Percentiles rank a stretch among this genome's conserved stretches.
Conservation (phyloP, 345 rosid genomes). For the Moringa oleifera region DNA sequence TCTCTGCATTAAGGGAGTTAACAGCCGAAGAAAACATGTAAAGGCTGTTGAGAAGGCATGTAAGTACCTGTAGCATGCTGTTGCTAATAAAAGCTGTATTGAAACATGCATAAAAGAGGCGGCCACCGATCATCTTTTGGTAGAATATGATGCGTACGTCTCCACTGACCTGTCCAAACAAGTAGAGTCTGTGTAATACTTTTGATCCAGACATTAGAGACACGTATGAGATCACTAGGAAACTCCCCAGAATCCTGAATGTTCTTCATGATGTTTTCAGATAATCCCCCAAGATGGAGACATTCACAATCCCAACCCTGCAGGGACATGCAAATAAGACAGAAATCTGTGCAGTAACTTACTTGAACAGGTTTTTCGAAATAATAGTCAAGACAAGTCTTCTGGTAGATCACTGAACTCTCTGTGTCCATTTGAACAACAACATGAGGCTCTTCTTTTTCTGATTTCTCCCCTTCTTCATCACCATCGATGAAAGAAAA, state of each 20-base stretch:
- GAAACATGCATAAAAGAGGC: slow-evolving; percentile 85
- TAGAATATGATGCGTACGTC: slow-evolving; percentile 81
- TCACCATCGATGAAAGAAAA: slow-evolving; percentile 44
- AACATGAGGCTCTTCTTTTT: slow-evolving; percentile 42
- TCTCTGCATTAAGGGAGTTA: too few relatives aligned
- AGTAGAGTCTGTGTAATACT: background rate
- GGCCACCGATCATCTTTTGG: slow-evolving; percentile 82
- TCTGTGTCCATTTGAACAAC: slow-evolving; percentile 96
- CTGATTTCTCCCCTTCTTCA: slow-evolving; percentile 26
- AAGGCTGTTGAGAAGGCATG: background rate
- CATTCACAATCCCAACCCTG: background rate
- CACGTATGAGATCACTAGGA: too few relatives aligned
- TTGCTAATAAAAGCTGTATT: slow-evolving; percentile 80
- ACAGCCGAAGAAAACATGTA: background rate
- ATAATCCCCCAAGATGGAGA: too few relatives aligned
- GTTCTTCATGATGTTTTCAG: too few relatives aligned
- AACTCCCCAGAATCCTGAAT: too few relatives aligned
- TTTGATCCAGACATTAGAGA: background rate
- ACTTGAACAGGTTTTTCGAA: slow-evolving; percentile 71
- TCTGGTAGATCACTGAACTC: slow-evolving; percentile 69
- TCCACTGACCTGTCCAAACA: slow-evolving; percentile 52
- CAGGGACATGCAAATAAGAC: background rate
- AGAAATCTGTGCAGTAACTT: slow-evolving; percentile 27
- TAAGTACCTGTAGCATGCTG: slow-evolving; percentile 70
- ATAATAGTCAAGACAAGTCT: slow-evolving; percentile 71